A percentile compares a stretch with the other conserved stretches of the same genome.
These are phyloP conservation scores for Colletotrichum caudatum DNA, from an alignment of 2,329 filamentous ascomycete species.

Conservation along the genomic window DNA sequence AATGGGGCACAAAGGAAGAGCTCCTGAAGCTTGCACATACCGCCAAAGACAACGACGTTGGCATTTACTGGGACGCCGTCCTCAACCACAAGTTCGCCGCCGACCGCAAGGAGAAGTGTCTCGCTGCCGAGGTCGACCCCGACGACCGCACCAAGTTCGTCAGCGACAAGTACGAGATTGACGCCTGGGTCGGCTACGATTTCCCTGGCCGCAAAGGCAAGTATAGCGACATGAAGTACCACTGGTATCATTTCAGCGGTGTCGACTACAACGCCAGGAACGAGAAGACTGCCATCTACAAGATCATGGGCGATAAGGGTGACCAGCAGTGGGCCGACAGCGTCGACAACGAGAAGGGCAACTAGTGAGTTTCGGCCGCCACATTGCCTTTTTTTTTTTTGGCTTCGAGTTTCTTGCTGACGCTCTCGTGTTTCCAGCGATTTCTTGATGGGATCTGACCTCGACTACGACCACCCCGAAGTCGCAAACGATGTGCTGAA, in stretches of 20 bases:
- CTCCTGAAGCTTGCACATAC: conserved; percentile 64
- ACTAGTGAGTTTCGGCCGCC: conserved; percentile 58
- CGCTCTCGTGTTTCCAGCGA: conserved; percentile 70
- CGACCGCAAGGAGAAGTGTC: conserved; percentile 72
- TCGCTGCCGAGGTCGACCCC: conserved; percentile 72
- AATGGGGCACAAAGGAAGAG: conserved; percentile 77
- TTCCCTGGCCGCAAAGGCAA: conserved; percentile 72
- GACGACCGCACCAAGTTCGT: conserved; percentile 69
- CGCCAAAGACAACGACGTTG: conserved; percentile 68
- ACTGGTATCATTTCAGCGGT: conserved; percentile 78
- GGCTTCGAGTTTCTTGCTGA: conserved; percentile 68
- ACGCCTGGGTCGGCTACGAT: conserved; percentile 77
- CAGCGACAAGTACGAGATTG: conserved; percentile 71
- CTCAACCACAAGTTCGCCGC: conserved; percentile 82
- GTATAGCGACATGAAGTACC: conserved; percentile 74
- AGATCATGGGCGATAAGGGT: conserved; percentile 67
- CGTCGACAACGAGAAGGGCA: conserved; percentile 70
- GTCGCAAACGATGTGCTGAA: conserved; percentile 72
- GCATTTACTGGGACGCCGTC: conserved; percentile 78
- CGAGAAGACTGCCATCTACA: conserved; percentile 74
- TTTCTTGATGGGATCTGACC: conserved; percentile 79
- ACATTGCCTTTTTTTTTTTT: conserved; percentile 62
- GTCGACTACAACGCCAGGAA: conserved; percentile 74
- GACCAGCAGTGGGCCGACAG: conserved; percentile 74
- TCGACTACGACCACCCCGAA: conserved; percentile 74